Evolutionary conservation across 1,139 yeast species (phyloP).

Genomic region (Nakaseomyces kungkrabaensis): DNA sequence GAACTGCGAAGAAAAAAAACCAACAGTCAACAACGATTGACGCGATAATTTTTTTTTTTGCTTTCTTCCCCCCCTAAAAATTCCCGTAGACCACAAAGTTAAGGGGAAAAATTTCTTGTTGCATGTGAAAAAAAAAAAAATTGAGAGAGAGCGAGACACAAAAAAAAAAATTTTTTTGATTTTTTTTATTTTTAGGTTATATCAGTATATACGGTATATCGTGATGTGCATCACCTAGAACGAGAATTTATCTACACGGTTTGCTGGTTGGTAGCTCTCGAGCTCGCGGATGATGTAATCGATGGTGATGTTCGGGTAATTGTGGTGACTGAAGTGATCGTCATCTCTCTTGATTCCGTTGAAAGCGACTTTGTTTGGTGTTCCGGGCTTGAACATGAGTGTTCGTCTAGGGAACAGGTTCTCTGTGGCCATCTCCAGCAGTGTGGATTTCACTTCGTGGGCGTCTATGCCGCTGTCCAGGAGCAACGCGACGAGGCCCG

Average conservation of each 20-base stretch:
- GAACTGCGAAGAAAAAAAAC: too few relatives aligned
- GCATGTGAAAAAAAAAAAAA: neutral
- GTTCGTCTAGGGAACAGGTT: slow-evolving; percentile 31
- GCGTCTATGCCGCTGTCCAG: slow-evolving; percentile 51
- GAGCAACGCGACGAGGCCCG: slow-evolving; percentile 61
- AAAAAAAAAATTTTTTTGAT: neutral
- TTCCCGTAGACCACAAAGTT: too few relatives aligned
- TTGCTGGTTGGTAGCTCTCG: slow-evolving; percentile 8
- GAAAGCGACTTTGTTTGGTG: slow-evolving; percentile 39
- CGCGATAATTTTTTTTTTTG: neutral
- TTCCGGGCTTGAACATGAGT: slow-evolving; percentile 33
- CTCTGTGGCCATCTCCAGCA: slow-evolving; percentile 32
- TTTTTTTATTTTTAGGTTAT: neutral
- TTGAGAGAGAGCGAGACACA: too few relatives aligned
- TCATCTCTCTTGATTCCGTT: slow-evolving; percentile 31
- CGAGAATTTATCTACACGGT: neutral
- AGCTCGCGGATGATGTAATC: slow-evolving; percentile 17
- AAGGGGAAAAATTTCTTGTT: neutral
- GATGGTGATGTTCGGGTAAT: slow-evolving; percentile 19
- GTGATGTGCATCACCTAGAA: neutral
- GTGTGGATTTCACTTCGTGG: slow-evolving; percentile 31
- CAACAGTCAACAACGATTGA: too few relatives aligned
- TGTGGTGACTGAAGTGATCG: slow-evolving; percentile 23
- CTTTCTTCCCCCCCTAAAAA: too few relatives aligned
- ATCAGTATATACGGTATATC: neutral